phyloP scores from a whole-genome alignment of 2,329 filamentous ascomycete species.

The Pyricularia pennisetigena region DNA sequence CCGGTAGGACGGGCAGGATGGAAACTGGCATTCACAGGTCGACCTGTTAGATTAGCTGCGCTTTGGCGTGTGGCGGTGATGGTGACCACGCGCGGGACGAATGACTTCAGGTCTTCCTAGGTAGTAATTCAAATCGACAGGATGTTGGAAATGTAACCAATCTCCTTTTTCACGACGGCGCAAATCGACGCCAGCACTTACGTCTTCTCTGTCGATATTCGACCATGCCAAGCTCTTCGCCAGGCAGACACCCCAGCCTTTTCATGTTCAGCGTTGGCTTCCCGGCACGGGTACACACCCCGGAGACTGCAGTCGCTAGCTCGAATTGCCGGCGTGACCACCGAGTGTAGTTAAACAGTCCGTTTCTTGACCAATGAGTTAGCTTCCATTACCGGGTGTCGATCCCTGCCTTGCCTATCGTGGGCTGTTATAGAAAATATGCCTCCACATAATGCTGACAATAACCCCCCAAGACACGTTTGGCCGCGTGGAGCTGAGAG shows the following conservation, averaged over 20 bases:
- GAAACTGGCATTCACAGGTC: constrained; percentile 16
- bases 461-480: background rate
- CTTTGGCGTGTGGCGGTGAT: background rate
- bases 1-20: constrained; percentile 12
- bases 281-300: background rate
- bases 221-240: background rate
- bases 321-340: too few species aligned
- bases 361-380: background rate
- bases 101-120: background rate
- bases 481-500: background rate
- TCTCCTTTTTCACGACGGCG: too few species aligned
- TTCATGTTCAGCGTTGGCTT: background rate
- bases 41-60: constrained; percentile 10
- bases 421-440: background rate
- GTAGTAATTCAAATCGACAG: background rate
- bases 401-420: background rate
- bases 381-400: background rate
- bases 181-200: background rate
- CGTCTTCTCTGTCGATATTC: background rate
- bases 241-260: background rate
- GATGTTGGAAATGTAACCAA: background rate
- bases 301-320: background rate
- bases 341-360: background rate
- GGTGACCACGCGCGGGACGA: background rate
- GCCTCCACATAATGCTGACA: background rate